Percentiles rank a stretch among this genome's conserved stretches.
Evolutionary conservation across 768 basidiomycete genomes (phyloP).

Genomic region (Pisolithus microcarpus): DNA sequence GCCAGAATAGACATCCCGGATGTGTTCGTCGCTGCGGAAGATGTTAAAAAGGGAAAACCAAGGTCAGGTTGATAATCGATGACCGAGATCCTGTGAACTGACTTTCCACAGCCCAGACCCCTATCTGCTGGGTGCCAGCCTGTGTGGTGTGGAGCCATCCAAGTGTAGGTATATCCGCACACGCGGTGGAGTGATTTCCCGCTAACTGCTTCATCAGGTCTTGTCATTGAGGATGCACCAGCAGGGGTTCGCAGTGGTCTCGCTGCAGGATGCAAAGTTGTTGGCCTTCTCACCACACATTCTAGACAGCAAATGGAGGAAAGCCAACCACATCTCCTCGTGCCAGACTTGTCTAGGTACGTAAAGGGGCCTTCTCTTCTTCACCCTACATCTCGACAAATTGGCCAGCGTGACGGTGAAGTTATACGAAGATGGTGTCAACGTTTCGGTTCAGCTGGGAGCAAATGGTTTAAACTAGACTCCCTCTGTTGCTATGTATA

Average conservation of each 20-base stretch:
- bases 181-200: background rate
- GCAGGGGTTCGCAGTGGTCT: slow-evolving; percentile 74
- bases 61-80: slow-evolving; percentile 26
- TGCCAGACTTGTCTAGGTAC: slow-evolving; percentile 66
- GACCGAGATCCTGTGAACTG: slow-evolving; percentile 10
- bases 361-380: slow-evolving; percentile 5
- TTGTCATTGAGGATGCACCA: slow-evolving; percentile 92
- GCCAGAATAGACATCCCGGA: no score
- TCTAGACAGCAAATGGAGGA: slow-evolving; percentile 58
- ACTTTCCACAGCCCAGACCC: slow-evolving; percentile 63
- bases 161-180: slow-evolving; percentile 14
- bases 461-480: slow-evolving; percentile 5
- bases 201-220: slow-evolving; percentile 33
- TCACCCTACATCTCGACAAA: background rate
- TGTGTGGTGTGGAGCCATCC: slow-evolving; percentile 51
- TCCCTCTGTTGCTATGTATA: no score
- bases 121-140: slow-evolving; percentile 78
- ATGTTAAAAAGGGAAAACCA: slow-evolving; percentile 79
- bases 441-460: slow-evolving; percentile 37
- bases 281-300: slow-evolving; percentile 82
- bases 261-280: slow-evolving; percentile 76
- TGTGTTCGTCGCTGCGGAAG: slow-evolving; percentile 73
- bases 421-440: slow-evolving; percentile 32
- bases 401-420: slow-evolving; percentile 22
- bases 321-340: slow-evolving; percentile 58